Evolutionary conservation across 2,329 filamentous ascomycete genomes (phyloP), one percentile per base, ranked within the genome.

Genomic region (Fusarium illudens): DNA sequence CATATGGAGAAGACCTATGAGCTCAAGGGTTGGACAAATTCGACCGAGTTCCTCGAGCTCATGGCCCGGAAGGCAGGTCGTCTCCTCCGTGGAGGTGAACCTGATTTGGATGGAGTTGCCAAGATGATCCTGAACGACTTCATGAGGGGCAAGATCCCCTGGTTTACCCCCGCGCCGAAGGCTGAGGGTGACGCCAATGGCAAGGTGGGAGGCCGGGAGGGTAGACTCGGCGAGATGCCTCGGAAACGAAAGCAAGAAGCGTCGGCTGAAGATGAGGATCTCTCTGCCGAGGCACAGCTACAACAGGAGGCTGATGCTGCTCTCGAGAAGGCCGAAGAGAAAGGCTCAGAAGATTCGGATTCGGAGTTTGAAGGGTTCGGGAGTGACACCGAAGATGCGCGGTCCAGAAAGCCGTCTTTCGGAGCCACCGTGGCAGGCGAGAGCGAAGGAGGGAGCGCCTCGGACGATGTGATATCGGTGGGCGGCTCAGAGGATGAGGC

Each of bases 51-150:
- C 73, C 83, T 99, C 1, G 95, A 97, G 75, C 83, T 93, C 27
- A 84, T 99, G 3, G 95, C 94, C 9, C 86, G 94, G 60, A 98
- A 97, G 79, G 89, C 90, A 60, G 96, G 96, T 15, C 87, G 94
- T 71, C 81, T 99, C 19, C 83, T 98, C 15, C 94, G 93, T 77
- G 95, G 93, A 60, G 96, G 95, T n/a, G 96, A 98, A 78, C 92
- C 95, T 4, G 96, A 99, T 78, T 82, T 97, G 58, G 95, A 98
- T 73, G 94, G 94, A 73, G 94, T 97, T 49, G 96, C 96, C 2
- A 97, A 97, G 80, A 97, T 97, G 89, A 92, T 99, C 1, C 82
- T 99, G 62, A 98, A 97, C 74, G 96, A 99, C 76, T 99, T 98
- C 77, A 88, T 98, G 75, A 84, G 96, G 67, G 96, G 96, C 59